phyloP scores from a whole-genome alignment of 2,329 filamentous ascomycete species.

The Fusarium keratoplasticum region DNA sequence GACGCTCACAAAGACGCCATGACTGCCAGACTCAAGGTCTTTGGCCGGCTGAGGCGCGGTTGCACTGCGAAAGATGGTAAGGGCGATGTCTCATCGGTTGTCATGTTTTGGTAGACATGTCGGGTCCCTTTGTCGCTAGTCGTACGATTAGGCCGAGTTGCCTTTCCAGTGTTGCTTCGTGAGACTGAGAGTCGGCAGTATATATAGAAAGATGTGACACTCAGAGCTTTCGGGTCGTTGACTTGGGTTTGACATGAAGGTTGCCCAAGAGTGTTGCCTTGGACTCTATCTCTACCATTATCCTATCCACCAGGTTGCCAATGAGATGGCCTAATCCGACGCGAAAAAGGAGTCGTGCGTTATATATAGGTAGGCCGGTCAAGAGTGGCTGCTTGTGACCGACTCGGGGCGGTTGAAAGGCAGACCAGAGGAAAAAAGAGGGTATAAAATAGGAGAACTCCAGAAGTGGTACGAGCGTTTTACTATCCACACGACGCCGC shows the following conservation, averaged over 20 bases:
- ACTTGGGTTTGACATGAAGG: no score
- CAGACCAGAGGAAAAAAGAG: background rate
- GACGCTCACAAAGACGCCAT: background rate
- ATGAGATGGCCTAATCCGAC: background rate
- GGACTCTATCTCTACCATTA: no score
- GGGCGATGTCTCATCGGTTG: background rate
- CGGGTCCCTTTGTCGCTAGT: background rate
- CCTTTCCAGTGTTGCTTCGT: background rate
- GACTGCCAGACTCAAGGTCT: background rate
- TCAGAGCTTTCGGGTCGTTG: background rate
- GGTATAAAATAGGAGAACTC: background rate
- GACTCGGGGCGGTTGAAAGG: background rate
- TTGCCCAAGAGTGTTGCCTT: no score
- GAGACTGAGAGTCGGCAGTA: background rate
- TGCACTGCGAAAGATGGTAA: background rate
- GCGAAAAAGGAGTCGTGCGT: background rate
- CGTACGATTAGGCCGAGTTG: background rate
- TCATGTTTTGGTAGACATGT: background rate
- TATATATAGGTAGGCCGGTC: background rate
- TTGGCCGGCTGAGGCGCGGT: background rate
- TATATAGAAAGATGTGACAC: background rate
- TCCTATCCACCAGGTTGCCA: background rate
- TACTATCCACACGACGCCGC: background rate
- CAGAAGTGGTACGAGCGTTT: background rate
- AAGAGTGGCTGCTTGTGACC: background rate